Evolutionary conservation across 805 yeast genomes (phyloP).

Genomic region (Priceomyces carsonii): DNA sequence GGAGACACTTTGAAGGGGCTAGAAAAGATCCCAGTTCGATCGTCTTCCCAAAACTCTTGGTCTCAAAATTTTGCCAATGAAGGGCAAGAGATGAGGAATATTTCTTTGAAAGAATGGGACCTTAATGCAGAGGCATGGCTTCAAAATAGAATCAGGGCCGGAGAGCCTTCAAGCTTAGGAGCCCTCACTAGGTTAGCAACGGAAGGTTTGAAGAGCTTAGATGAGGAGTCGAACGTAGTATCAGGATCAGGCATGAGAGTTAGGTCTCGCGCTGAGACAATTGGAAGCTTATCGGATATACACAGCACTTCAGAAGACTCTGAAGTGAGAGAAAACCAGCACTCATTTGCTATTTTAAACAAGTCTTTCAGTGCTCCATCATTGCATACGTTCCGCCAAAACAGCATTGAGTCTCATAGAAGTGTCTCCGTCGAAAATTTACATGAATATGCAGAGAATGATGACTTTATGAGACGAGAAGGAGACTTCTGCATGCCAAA

Average conservation of each 20-base stretch:
- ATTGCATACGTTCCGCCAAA: conserved; percentile 36
- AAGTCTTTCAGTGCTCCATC: conserved; percentile 42
- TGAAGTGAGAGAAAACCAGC: not conserved
- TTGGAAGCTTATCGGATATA: conserved; percentile 30
- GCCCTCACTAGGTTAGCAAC: conserved; percentile 20
- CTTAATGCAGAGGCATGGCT: conserved; percentile 23
- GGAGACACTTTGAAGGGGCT: conserved; percentile 21
- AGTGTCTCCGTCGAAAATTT: conserved; percentile 1
- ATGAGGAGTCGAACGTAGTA: conserved; percentile 5
- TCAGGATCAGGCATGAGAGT: not conserved
- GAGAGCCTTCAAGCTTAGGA: conserved; percentile 18
- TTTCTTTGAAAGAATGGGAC: conserved; percentile 37
- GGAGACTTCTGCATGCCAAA: conserved; percentile 1
- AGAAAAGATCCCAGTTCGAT: conserved; percentile 25
- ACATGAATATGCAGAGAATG: too few relatives aligned
- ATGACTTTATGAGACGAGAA: too few relatives aligned
- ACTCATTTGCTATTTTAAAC: conserved; percentile 18
- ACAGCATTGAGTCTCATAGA: too few relatives aligned
- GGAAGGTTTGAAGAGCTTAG: conserved; percentile 12
- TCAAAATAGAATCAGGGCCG: conserved; percentile 21
- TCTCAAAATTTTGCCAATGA: conserved; percentile 1
- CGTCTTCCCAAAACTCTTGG: conserved; percentile 8
- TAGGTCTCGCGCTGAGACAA: conserved; percentile 16
- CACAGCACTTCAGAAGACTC: conserved; percentile 8
- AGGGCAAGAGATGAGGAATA: conserved; percentile 13